Conservation (phyloP, 1,284 basidiomycete genomes). For the Microbotryum violaceum region DNA sequence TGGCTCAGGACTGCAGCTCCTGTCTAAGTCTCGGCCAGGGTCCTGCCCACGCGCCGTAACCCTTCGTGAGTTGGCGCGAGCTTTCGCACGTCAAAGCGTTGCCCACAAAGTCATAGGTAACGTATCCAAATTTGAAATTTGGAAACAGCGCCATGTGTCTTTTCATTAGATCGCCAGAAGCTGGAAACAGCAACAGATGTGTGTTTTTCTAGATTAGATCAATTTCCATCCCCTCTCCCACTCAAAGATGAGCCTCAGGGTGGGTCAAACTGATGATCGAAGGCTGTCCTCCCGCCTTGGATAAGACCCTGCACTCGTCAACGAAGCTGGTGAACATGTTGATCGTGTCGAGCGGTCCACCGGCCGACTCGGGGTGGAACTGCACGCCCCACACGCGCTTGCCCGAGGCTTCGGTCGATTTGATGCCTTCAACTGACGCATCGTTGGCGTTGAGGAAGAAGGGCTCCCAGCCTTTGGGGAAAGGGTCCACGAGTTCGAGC, state of each 20-base stretch:
- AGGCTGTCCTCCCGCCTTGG: conserved; percentile 2
- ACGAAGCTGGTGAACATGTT: conserved; percentile 94
- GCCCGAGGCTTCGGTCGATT: conserved; percentile 75
- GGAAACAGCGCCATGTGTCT: no score
- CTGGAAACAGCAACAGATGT: no score
- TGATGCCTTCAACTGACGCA: conserved; percentile 57
- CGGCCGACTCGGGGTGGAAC: conserved; percentile 80
- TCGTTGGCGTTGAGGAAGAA: conserved; percentile 97
- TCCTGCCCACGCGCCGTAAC: no score
- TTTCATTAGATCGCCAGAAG: no score
- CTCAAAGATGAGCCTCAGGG: conserved; percentile 7
- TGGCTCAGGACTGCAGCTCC: no score
- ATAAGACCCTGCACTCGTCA: conserved; percentile 56
- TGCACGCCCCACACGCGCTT: conserved; percentile 91
- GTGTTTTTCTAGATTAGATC: no score
- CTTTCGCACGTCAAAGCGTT: no score
- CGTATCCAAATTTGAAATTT: no score
- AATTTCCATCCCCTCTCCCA: no score
- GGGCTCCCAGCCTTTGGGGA: conserved; percentile 90
- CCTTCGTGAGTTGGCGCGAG: no score
- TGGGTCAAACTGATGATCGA: neutral
- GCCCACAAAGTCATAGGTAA: no score
- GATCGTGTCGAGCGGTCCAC: conserved; percentile 86
- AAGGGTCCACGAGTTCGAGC: conserved; percentile 80
- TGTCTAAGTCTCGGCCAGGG: no score